Base-by-base conservation (phyloP, 2,329 filamentous ascomycete genomes). In the Chrysoporthe puriensis region DNA sequence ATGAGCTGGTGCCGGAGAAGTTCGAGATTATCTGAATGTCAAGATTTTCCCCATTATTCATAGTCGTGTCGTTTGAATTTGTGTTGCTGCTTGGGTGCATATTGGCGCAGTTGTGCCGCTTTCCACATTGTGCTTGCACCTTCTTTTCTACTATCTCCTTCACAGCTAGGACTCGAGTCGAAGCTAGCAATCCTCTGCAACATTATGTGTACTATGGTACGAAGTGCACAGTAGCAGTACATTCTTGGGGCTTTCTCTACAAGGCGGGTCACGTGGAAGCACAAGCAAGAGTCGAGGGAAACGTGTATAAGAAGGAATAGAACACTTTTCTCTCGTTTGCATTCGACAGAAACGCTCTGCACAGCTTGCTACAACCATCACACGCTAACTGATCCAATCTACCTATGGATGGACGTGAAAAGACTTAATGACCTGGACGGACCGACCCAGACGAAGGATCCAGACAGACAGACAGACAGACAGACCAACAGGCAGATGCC, bases 331-430 rank as follows among this genome's bases (percentile, higher is more conserved):
- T 62, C 66, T 63, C 56, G 59, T 58, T 60, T 60, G 62, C 59
- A 66, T 69, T 69, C 67, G 67, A 69, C 67, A 54, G 32, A 43
- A 60, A 44, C 64, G 48, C 64, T 60, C 59, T 56, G 64, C 43
- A 56, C 63, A 69, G 64, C 48, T 4, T 36, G 57, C 60, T 62
- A 71, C 56, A 66, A 68, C n/a, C 52, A 32, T 57, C 32, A 62
- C 43, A 57, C 54, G 54, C 57, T 52, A 63, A 46, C 64, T 66
- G 46, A 60, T 62, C 52, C 64, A 66, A 46, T 21, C 67, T 66
- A 63, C 54, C 67, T 69, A 66, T 50, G 64, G 50, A 63, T 60
- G 43, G 54, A 52, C 42, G 52, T 18, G n/a, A 62, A 9, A 9
- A 52, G 43, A 52, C 61, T 50, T 48, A 40, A 42, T 42, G 63